Percentiles rank a stretch among this genome's conserved stretches.
Evolutionary conservation across 106 monocot genomes (phyloP).

Genomic region (Agapanthus africanus): DNA sequence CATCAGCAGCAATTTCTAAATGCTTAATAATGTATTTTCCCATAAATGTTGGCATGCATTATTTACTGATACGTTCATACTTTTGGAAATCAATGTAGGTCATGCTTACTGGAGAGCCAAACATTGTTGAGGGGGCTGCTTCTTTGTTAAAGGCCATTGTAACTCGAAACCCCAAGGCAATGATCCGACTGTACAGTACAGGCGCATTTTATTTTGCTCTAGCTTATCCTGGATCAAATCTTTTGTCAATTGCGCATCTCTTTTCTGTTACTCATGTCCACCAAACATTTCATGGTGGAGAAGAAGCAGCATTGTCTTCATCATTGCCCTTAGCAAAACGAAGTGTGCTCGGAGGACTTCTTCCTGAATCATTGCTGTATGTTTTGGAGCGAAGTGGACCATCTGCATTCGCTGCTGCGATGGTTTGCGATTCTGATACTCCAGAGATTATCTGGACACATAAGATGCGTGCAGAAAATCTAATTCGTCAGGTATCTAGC

Average conservation of each 20-base stretch:
- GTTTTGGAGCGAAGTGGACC: slow-evolving; percentile 94
- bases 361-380: slow-evolving; percentile 96
- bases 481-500: slow-evolving; percentile 70
- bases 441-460: slow-evolving; percentile 99
- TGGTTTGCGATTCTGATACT: slow-evolving; percentile 99
- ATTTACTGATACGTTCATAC: not conserved
- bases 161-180: slow-evolving; percentile 94
- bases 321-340: slow-evolving; percentile 94
- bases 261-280: slow-evolving; percentile 81
- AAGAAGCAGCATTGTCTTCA: slow-evolving; percentile 93
- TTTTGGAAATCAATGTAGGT: slow-evolving; percentile 38
- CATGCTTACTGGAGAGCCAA: slow-evolving; percentile 85
- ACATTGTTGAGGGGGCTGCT: slow-evolving; percentile 87
- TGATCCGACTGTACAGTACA: slow-evolving; percentile 89
- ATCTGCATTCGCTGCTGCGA: slow-evolving; percentile 88
- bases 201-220: slow-evolving; percentile 96
- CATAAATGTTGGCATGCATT: not conserved
- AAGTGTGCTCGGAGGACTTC: slow-evolving; percentile 90
- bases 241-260: slow-evolving; percentile 85
- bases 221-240: slow-evolving; percentile 98
- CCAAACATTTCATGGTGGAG: slow-evolving; percentile 99
- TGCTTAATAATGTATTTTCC: no score
- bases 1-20: not conserved
- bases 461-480: slow-evolving; percentile 97
- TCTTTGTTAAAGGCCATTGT: slow-evolving; percentile 86